Percentiles rank a stretch among this genome's conserved stretches.
These are phyloP conservation scores for Huntiella moniliformis DNA, from an alignment of 2,329 filamentous ascomycete species.

Conservation along the genomic window DNA sequence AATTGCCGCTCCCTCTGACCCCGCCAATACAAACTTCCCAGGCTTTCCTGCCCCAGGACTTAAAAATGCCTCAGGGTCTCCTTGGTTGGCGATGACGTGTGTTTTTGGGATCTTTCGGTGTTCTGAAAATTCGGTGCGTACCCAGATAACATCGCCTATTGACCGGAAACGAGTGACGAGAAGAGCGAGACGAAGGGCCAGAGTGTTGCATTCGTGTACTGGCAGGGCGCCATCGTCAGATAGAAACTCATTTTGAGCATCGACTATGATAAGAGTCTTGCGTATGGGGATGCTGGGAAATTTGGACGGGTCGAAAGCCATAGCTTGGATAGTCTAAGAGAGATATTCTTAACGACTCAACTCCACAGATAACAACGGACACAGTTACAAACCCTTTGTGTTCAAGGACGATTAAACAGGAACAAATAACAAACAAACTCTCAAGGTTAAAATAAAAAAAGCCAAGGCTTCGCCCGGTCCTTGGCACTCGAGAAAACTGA, in stretches of 20 bases:
- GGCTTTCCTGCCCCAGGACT: constrained; percentile 16
- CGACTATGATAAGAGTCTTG: constrained; percentile 61
- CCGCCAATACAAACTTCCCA: constrained; percentile 18
- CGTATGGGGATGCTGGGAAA: constrained; percentile 39
- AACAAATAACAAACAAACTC: no score
- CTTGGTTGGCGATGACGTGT: constrained; percentile 5
- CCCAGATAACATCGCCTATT: constrained; percentile 61
- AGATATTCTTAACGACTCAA: no score
- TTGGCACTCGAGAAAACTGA: no score
- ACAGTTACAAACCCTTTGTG: no score
- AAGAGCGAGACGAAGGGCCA: constrained; percentile 45
- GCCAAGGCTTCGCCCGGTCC: no score
- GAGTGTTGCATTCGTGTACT: constrained; percentile 42
- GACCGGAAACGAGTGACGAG: constrained; percentile 57
- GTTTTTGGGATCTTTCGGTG: constrained; percentile 22
- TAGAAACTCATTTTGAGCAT: constrained; percentile 83
- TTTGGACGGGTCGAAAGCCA: constrained; percentile 30
- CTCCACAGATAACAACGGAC: no score
- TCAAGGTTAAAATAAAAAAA: no score
- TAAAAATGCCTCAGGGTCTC: constrained; percentile 28
- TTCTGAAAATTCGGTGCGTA: constrained; percentile 55
- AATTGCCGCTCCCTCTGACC: constrained; percentile 30
- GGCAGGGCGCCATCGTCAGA: constrained; percentile 47
- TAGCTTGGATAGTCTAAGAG: neutral
- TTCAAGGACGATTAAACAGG: no score